Conservation (phyloP, 306 rosid species). For the Quercus berberidifolia region DNA sequence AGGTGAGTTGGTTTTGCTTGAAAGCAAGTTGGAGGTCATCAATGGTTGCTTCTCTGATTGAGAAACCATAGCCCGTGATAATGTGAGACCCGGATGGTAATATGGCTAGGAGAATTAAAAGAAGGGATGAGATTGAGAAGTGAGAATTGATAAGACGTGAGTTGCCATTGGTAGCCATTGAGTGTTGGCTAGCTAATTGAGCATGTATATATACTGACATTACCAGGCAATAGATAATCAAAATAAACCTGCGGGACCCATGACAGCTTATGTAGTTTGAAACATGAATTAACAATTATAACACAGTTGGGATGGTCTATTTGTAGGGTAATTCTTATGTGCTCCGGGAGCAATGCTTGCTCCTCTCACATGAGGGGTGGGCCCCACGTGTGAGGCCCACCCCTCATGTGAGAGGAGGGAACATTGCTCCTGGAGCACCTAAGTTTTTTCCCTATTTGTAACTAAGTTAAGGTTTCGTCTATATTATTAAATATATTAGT, state of each 20-base stretch:
- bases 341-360: accelerated
- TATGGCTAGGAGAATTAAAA: slow-evolving; percentile 16
- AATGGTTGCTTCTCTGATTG: slow-evolving; percentile 44
- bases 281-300: no score
- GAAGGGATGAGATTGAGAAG: slow-evolving; percentile 19
- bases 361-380: no score
- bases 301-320: no score
- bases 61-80: neutral
- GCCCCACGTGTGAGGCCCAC: accelerated
- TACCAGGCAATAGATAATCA: neutral
- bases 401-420: no score
- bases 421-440: no score
- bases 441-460: no score
- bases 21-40: slow-evolving; percentile 45
- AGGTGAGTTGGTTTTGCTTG: slow-evolving; percentile 32
- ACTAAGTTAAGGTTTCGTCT: no score
- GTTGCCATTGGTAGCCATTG: slow-evolving; percentile 22
- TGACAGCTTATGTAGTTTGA: no score
- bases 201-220: neutral
- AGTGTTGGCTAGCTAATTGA: neutral
- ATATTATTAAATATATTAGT: no score
- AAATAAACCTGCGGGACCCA: no score
- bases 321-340: no score
- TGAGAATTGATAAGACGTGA: neutral
- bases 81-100: neutral